Evolutionary conservation across 2,329 filamentous ascomycete species (phyloP).

Genomic region (Colletotrichum musicola): DNA sequence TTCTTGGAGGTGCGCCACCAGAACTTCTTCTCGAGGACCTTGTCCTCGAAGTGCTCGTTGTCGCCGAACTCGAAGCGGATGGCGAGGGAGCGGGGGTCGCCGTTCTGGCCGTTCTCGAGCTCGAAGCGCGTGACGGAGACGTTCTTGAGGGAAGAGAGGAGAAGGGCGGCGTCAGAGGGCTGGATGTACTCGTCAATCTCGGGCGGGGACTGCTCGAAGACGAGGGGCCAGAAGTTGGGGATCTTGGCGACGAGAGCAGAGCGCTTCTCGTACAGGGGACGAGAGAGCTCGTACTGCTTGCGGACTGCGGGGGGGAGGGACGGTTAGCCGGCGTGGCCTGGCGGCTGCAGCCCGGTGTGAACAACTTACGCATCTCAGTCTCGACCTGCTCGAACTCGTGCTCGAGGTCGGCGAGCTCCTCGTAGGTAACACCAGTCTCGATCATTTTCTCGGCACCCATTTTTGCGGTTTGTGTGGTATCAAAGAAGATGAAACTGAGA

Average conservation of each 20-base stretch:
- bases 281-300: constrained; percentile 76
- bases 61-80: constrained; percentile 83
- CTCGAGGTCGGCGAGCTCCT: constrained; percentile 84
- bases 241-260: constrained; percentile 78
- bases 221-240: constrained; percentile 93
- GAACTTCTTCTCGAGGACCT: constrained; percentile 89
- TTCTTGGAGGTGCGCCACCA: constrained; percentile 80
- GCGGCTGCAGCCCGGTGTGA: not conserved
- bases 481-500: not conserved
- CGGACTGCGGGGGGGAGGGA: constrained; percentile 67
- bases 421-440: constrained; percentile 70
- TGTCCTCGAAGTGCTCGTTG: constrained; percentile 87
- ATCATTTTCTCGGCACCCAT: constrained; percentile 47
- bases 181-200: constrained; percentile 92
- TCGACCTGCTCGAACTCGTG: constrained; percentile 87
- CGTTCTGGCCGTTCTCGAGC: constrained; percentile 68
- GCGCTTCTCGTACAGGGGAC: constrained; percentile 82
- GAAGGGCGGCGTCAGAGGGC: constrained; percentile 80
- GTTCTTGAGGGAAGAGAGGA: constrained; percentile 75
- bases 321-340: not conserved
- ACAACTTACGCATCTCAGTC: constrained; percentile 73
- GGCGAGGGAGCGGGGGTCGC: constrained; percentile 84
- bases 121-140: constrained; percentile 86
- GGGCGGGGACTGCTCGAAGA: constrained; percentile 86
- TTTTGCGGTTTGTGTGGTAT: constrained; percentile 28